Evolutionary conservation across 495 filamentous ascomycete species (phyloP).

Genomic region (Cladorrhinum samala): DNA sequence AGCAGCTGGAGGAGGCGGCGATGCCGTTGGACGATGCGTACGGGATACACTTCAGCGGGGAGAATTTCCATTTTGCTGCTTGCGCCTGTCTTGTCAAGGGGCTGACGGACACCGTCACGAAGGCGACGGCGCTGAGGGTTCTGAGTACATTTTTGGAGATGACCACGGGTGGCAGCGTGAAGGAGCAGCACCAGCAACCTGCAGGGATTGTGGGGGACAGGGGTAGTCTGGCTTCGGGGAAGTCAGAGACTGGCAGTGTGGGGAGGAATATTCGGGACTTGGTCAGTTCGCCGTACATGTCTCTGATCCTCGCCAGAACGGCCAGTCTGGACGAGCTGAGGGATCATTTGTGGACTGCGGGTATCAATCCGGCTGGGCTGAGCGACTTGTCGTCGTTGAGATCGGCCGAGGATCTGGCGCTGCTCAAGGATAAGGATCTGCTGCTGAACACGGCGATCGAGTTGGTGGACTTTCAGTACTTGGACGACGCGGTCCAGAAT

Average conservation of each 20-base stretch:
- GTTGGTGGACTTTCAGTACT: constrained; percentile 51
- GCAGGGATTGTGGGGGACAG: neutral
- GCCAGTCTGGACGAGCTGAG: constrained; percentile 42
- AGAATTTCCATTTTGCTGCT: constrained; percentile 59
- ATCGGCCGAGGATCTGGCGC: constrained; percentile 34
- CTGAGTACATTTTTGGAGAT: constrained; percentile 56
- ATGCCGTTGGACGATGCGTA: constrained; percentile 54
- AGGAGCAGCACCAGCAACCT: neutral
- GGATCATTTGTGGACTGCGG: constrained; percentile 47
- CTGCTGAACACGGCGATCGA: constrained; percentile 50
- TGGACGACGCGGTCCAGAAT: constrained; percentile 49
- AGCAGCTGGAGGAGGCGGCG: constrained; percentile 51
- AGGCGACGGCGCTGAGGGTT: constrained; percentile 47
- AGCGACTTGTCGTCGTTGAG: constrained; percentile 18
- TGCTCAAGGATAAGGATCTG: constrained; percentile 49
- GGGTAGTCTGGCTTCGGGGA: neutral
- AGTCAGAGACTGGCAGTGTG: neutral
- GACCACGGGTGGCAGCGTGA: constrained; percentile 29
- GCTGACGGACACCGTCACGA: constrained; percentile 53
- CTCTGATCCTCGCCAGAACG: constrained; percentile 43
- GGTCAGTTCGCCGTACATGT: constrained; percentile 44
- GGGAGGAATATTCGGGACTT: constrained; percentile 27
- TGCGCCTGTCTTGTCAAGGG: constrained; percentile 55
- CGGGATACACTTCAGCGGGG: constrained; percentile 54
- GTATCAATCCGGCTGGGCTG: constrained; percentile 35